Percentiles rank a stretch among this genome's conserved stretches.
Evolutionary conservation across 805 yeast species (phyloP).

Genomic region (Schizosaccharomyces octosporus): DNA sequence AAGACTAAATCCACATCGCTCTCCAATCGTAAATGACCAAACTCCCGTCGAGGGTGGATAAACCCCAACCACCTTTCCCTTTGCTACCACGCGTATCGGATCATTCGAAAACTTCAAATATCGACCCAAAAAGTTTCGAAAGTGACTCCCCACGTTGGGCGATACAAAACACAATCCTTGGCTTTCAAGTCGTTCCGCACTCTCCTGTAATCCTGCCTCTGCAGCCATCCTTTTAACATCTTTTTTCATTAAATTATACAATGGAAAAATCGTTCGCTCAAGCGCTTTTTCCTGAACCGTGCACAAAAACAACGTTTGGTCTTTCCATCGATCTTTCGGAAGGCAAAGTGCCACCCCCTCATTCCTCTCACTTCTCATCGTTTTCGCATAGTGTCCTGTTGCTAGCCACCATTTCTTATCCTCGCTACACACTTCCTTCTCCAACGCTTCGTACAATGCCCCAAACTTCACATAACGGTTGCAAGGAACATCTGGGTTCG

Average conservation of each 20-base stretch:
- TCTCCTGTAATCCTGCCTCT: slow-evolving; percentile 13
- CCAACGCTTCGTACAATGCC: slow-evolving; percentile 31
- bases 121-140: slow-evolving; percentile 47
- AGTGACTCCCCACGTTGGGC: slow-evolving; percentile 26
- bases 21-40: slow-evolving; percentile 93
- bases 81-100: slow-evolving; percentile 39
- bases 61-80: slow-evolving; percentile 50
- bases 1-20: slow-evolving; percentile 51
- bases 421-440: slow-evolving; percentile 7
- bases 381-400: slow-evolving; percentile 31
- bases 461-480: slow-evolving; percentile 78
- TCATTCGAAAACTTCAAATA: slow-evolving; percentile 37
- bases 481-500: slow-evolving; percentile 85
- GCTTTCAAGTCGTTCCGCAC: slow-evolving; percentile 70
- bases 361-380: slow-evolving; percentile 3
- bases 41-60: slow-evolving; percentile 40
- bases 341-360: slow-evolving; percentile 20
- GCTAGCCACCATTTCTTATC: slow-evolving; percentile 52
- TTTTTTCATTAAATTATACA: slow-evolving; percentile 56
- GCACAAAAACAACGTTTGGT: slow-evolving; percentile 77
- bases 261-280: slow-evolving; percentile 39
- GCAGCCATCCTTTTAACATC: slow-evolving; percentile 46
- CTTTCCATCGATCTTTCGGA: slow-evolving; percentile 38
- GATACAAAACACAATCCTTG: slow-evolving; percentile 82
- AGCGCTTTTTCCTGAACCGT: slow-evolving; percentile 29